Percentiles rank a stretch among this genome's conserved stretches.
These are phyloP conservation scores for Capsicum baccatum DNA, from an alignment of 257 asterid species.

Conservation along the genomic window DNA sequence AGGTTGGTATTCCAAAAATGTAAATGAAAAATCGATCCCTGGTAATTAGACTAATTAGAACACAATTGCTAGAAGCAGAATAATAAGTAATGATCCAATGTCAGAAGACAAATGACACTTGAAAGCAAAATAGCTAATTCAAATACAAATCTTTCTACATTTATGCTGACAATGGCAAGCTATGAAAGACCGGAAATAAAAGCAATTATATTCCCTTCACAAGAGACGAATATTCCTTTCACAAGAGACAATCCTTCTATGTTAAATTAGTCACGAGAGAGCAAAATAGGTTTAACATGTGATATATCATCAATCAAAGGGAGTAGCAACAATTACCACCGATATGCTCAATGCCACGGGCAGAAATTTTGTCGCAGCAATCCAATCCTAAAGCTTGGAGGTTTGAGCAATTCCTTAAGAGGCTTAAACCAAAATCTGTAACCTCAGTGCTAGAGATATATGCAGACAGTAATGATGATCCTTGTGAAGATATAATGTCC, in stretches of 20 bases:
- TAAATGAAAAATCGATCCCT: background rate
- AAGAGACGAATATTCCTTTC: too few relatives aligned
- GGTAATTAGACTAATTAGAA: constrained; percentile 3
- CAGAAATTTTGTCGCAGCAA: constrained; percentile 76
- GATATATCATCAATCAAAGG: background rate
- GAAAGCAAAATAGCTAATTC: background rate
- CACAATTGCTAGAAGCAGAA: background rate
- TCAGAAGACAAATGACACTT: background rate
- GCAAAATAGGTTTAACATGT: background rate
- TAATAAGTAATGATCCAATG: background rate
- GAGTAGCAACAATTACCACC: constrained; percentile 50
- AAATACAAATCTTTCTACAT: background rate
- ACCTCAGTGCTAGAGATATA: constrained; percentile 83
- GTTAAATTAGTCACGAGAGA: background rate
- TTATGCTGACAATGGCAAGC: background rate
- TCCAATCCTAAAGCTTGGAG: constrained; percentile 74
- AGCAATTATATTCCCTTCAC: too few relatives aligned
- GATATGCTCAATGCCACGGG: constrained; percentile 64
- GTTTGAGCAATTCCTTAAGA: constrained; percentile 65
- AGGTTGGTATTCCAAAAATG: background rate
- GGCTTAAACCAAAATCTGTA: constrained; percentile 68
- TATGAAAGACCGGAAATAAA: background rate
- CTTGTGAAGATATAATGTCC: constrained; percentile 85
- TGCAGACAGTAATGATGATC: constrained; percentile 73
- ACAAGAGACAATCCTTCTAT: background rate